phyloP scores from a whole-genome alignment of 306 rosid genomes.

The Lupinus albus region DNA sequence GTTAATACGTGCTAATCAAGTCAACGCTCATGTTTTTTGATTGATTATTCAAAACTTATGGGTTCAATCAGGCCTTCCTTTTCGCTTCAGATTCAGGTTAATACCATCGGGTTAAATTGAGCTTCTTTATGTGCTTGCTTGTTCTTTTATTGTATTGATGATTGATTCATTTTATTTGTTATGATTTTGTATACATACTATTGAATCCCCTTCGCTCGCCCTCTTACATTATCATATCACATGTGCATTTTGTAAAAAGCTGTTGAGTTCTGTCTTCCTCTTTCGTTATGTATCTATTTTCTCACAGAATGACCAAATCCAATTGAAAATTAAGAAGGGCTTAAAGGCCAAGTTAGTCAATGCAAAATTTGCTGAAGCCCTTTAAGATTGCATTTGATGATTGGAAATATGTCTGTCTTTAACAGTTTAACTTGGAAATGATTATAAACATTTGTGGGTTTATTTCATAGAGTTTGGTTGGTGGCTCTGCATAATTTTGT shows the following conservation, averaged over 20 bases:
- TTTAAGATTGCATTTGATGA: slow-evolving; percentile 16
- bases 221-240: not conserved
- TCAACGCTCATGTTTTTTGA: slow-evolving; percentile 29
- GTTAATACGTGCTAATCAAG: slow-evolving; percentile 84
- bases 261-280: slow-evolving; percentile 9
- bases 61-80: slow-evolving; percentile 34
- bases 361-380: not conserved
- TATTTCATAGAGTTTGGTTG: not conserved
- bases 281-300: not conserved
- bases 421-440: not conserved
- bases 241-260: slow-evolving; percentile 13
- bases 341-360: not conserved
- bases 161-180: slow-evolving; percentile 40
- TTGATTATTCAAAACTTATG: slow-evolving; percentile 38
- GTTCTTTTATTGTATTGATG: slow-evolving; percentile 51
- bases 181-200: slow-evolving; percentile 46
- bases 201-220: slow-evolving; percentile 39
- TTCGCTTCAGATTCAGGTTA: slow-evolving; percentile 46
- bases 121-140: slow-evolving; percentile 47
- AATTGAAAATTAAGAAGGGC: not conserved
- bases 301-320: not conserved
- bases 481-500: not conserved
- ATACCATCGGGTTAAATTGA: slow-evolving; percentile 43
- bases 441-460: slow-evolving; percentile 12
- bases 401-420: slow-evolving; percentile 12